Base-by-base conservation (phyloP, 2,329 filamentous ascomycete species). In the Pseudogymnoascus sp. region DNA sequence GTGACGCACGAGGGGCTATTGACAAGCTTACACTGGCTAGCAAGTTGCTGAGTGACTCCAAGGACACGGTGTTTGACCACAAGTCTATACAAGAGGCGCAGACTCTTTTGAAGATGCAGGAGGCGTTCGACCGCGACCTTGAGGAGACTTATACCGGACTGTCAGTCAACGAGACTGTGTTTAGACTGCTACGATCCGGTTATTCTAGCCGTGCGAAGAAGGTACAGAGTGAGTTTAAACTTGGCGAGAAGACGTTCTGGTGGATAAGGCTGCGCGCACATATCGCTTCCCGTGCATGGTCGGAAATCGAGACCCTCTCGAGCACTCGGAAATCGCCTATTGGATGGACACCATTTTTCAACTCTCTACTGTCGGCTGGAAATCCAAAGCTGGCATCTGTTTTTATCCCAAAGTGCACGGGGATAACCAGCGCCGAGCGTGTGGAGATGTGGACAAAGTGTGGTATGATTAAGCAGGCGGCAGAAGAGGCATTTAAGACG, bases 281-380 rank as follows among this genome's bases (percentile, higher is more conserved):
- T 58, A 91, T 99, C 2, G 89, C 90, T 14, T 91, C 91, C 72
- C 83, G 94, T 61, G 90, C 96, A 71, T 99, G 92, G 91, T 86
- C 84, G 59, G 93, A 97, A 72, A 82, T 99, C 62, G 92, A 97
- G 72, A 92, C 97, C 67, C 83, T 91, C 67, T 83, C 84, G 36
- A 89, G 87, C 71, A 84, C 74, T 38, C 82, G 89, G 70, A 96
- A 92, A 74, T 94, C 89, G 62, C 90, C 93, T 0, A 97, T 99
- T 71, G 93, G 93, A 9, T 99, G 94, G 94, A 91, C 96, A 86
- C 91, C 93, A 0, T 99, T 96, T 75, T 97, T 90, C 78, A 95
- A 94, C 71, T 88, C 95, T 68, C 85, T 90, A 28, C 78, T 97
- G 0, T 86, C 88, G 53, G 94, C 94, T 1, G 94, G 94, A 50